Evolutionary conservation across 1,284 basidiomycete genomes (phyloP), one percentile per base, ranked within the genome.

Genomic region (Ganoderma leucocontextum): DNA sequence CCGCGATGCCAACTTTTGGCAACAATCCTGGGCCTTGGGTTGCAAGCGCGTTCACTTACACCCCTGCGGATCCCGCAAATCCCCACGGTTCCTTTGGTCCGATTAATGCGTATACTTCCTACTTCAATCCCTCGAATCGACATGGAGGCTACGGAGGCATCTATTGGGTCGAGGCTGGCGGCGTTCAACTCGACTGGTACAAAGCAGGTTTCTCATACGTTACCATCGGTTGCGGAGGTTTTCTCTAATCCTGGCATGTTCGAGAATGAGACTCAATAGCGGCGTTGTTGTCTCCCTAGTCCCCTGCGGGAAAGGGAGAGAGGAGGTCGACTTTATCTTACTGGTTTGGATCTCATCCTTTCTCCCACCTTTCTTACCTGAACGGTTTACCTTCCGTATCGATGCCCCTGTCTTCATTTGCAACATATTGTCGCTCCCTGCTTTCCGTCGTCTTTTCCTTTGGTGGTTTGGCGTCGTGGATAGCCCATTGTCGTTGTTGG

Each of bases 241-340:
- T 75, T 72, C 60, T 52, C 68, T 36, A 67, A 66, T 71, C 60
- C 60, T 63, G 68, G 68, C 67, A 53, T 68, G 64, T 69, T 62
- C 55, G 70, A 64, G 57, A 68, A 68, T 49, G 64, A 64, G 59
- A 62, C 67, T 63, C 66, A 64, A 63, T 71, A 71, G 68, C 65
- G 22, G 62, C 59, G 59, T 65, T 73, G 72, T 72, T 75, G 74
- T 77, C 72, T 69, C 75, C 70, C 67, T 70, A 62, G 75, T 75
- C 75, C 71, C 69, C 66, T 68, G 69, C 38, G 67, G 71, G 69
- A 75, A 74, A 72, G 70, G 73, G 72, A 70, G 72, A 75, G 75
- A 75, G 75, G 62, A 70, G 70, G 59, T 57, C 55, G 61, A 42
- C 60, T 44, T 60, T 68, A 68, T 62, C 19, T 66, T 68, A 70